A percentile compares a stretch with the other conserved stretches of the same genome.
Evolutionary conservation across 192 early-diverging fungal species (phyloP).

Genomic region (Entomortierella beljakovae): DNA sequence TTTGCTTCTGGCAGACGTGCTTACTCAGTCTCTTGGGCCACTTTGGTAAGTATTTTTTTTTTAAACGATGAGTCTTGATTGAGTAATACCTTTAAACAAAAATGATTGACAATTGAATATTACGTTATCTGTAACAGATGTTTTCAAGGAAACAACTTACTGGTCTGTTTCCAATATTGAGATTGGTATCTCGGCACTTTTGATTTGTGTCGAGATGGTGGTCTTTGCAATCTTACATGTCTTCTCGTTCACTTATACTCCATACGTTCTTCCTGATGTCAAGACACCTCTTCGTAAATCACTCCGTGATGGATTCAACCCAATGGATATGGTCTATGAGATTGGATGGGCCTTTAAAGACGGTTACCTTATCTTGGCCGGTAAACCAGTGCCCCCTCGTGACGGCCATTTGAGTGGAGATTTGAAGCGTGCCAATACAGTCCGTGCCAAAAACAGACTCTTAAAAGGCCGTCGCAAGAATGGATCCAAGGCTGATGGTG

Average conservation of each 20-base stretch:
- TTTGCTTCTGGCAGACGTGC: conserved; percentile 48
- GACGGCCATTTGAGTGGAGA: conserved; percentile 35
- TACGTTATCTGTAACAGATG: too few species aligned
- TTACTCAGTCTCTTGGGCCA: conserved; percentile 33
- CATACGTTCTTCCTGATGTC: conserved; percentile 13
- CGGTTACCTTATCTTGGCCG: conserved; percentile 12
- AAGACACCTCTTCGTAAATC: conserved; percentile 37
- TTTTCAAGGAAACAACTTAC: conserved; percentile 35
- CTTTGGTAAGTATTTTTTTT: conserved; percentile 20
- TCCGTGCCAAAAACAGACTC: conserved; percentile 13
- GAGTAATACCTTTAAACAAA: background rate
- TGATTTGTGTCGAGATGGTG: conserved; percentile 57
- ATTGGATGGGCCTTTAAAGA: conserved; percentile 46
- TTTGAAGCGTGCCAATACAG: conserved; percentile 34
- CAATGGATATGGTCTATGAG: conserved; percentile 41
- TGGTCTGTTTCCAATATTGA: conserved; percentile 51
- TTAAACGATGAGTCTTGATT: background rate
- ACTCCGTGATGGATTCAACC: conserved; percentile 51
- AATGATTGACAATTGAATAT: too few species aligned
- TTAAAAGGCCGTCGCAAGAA: conserved; percentile 8
- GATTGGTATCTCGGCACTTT: conserved; percentile 44
- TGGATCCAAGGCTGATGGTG: background rate
- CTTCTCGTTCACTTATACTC: conserved; percentile 47
- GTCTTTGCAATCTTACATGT: conserved; percentile 55
- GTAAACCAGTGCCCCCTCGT: conserved; percentile 23